Conservation (phyloP, 2,329 filamentous ascomycete genomes). For the Sarocladium kiliense region DNA sequence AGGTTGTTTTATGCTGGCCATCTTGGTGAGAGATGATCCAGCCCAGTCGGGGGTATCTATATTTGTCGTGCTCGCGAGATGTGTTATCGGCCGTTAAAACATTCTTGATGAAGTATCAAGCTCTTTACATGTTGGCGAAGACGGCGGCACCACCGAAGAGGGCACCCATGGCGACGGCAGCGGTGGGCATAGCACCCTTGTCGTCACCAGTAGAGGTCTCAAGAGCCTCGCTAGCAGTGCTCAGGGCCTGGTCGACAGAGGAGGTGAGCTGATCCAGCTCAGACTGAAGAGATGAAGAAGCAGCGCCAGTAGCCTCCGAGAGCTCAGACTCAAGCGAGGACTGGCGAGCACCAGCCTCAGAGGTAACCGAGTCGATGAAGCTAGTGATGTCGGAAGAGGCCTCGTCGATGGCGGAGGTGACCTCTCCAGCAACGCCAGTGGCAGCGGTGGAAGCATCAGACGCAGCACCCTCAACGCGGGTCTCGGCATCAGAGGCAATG, state of each 20-base stretch:
- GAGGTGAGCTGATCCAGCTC: slow-evolving; percentile 8
- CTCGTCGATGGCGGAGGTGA: slow-evolving; percentile 8
- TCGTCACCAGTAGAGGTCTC: slow-evolving; percentile 13
- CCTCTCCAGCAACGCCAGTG: slow-evolving; percentile 2
- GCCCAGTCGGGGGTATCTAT: not conserved
- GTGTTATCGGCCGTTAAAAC: not conserved
- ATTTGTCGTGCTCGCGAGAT: not conserved
- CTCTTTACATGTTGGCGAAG: slow-evolving; percentile 38
- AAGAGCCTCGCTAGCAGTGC: slow-evolving; percentile 15
- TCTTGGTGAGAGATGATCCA: not conserved
- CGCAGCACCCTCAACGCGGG: slow-evolving; percentile 9
- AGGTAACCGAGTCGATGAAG: slow-evolving; percentile 19
- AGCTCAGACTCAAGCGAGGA: slow-evolving; percentile 22
- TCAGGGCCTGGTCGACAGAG: slow-evolving; percentile 14
- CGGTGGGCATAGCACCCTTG: slow-evolving; percentile 31
- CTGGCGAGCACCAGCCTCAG: slow-evolving; percentile 10
- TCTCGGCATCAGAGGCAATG: slow-evolving; percentile 13
- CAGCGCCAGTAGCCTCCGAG: slow-evolving; percentile 17
- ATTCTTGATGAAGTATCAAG: not conserved
- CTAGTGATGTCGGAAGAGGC: slow-evolving; percentile 19
- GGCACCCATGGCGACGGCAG: slow-evolving; percentile 38
- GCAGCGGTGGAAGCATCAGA: not conserved
- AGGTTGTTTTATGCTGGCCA: not conserved
- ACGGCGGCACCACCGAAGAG: slow-evolving; percentile 42
- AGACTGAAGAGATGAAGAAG: slow-evolving; percentile 8